A percentile compares a stretch with the other conserved stretches of the same genome.
Evolutionary conservation across 305 asterid species (phyloP).

Genomic region (Withania somnifera): DNA sequence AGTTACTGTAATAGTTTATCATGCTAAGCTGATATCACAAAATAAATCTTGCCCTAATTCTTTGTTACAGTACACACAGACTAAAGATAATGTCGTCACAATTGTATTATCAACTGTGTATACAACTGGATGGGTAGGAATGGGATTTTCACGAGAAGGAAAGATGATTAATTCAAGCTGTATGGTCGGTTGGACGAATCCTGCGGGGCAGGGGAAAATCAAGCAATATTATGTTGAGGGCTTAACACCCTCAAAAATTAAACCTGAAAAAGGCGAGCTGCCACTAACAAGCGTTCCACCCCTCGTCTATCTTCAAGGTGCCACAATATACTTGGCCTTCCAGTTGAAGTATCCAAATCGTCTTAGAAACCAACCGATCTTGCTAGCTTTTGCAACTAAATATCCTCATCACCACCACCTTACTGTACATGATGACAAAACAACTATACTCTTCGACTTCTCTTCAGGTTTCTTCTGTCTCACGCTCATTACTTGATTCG

Average conservation of each 20-base stretch:
- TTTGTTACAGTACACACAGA: constrained; percentile 52
- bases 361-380: constrained; percentile 56
- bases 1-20: neutral
- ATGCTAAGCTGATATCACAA: neutral
- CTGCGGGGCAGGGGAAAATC: constrained; percentile 57
- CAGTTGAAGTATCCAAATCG: constrained; percentile 51
- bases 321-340: constrained; percentile 69
- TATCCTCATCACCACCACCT: constrained; percentile 75
- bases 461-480: constrained; percentile 45
- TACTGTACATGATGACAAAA: constrained; percentile 71
- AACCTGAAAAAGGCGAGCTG: constrained; percentile 60
- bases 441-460: constrained; percentile 48
- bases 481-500: neutral
- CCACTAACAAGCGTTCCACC: constrained; percentile 76
- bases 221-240: constrained; percentile 63
- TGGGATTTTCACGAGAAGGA: constrained; percentile 75
- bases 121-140: constrained; percentile 91
- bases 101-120: constrained; percentile 65
- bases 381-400: constrained; percentile 61
- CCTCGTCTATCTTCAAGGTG: constrained; percentile 42
- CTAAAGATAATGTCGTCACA: constrained; percentile 50
- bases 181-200: constrained; percentile 78
- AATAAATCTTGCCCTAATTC: neutral
- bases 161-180: constrained; percentile 87
- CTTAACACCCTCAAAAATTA: constrained; percentile 50